Percentiles rank a stretch among this genome's conserved stretches.
Evolutionary conservation across 371 early-diverging fungal genomes (phyloP).

Genomic region (Lichtheimia ramosa): DNA sequence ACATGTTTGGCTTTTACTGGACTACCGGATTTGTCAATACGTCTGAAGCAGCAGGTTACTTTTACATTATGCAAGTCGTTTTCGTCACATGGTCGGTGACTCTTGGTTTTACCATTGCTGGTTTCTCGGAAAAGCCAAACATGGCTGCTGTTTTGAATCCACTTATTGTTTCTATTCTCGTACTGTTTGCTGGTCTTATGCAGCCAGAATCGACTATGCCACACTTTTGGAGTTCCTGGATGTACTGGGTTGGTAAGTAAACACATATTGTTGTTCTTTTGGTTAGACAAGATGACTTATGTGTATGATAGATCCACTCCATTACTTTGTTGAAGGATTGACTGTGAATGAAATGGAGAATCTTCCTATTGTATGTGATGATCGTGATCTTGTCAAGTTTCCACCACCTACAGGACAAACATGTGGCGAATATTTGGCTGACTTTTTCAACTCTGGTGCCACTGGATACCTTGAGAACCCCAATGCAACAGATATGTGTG

Average conservation of each 20-base stretch:
- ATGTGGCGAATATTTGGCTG: slow-evolving; percentile 55
- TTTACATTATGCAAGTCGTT: slow-evolving; percentile 50
- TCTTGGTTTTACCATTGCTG: slow-evolving; percentile 61
- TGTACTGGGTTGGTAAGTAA: slow-evolving; percentile 68
- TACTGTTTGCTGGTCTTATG: slow-evolving; percentile 74
- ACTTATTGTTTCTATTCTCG: slow-evolving; percentile 67
- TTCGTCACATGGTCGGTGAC: slow-evolving; percentile 58
- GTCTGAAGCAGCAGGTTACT: slow-evolving; percentile 45
- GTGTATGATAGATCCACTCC: slow-evolving; percentile 41
- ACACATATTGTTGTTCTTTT: too few species aligned
- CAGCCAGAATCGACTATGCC: slow-evolving; percentile 71
- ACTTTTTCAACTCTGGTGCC: slow-evolving; percentile 38
- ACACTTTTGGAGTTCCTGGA: slow-evolving; percentile 74
- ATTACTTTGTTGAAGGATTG: slow-evolving; percentile 68
- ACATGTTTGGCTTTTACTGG: slow-evolving; percentile 63
- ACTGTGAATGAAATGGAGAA: slow-evolving; percentile 61
- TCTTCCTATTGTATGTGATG: slow-evolving; percentile 45
- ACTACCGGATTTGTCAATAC: slow-evolving; percentile 51
- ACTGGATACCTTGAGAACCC: slow-evolving; percentile 59
- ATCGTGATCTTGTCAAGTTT: slow-evolving; percentile 47
- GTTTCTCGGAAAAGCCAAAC: slow-evolving; percentile 24
- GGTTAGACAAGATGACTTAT: slow-evolving; percentile 33
- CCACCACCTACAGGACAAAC: slow-evolving; percentile 56
- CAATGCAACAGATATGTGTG: slow-evolving; percentile 47
- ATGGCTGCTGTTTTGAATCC: slow-evolving; percentile 61